These are phyloP conservation scores for Glaciozyma martinii DNA, from an alignment of 768 basidiomycete genomes.

Conservation along the genomic window DNA sequence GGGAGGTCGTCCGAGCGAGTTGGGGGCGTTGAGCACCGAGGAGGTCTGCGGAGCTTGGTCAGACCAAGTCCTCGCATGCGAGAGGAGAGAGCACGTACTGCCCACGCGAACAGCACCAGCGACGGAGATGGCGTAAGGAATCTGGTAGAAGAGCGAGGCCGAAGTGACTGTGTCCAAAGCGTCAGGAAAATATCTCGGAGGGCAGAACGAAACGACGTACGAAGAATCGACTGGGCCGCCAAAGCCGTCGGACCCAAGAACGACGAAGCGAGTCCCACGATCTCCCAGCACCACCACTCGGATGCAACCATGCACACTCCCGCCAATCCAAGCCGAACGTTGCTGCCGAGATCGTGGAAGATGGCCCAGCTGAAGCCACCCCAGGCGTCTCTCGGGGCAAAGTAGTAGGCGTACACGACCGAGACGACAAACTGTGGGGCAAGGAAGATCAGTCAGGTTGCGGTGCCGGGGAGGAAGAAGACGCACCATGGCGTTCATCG, in stretches of 20 bases:
- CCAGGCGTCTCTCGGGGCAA: conserved; percentile 64
- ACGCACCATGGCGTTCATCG: conserved; percentile 69
- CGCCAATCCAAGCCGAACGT: conserved; percentile 68
- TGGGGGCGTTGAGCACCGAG: conserved; percentile 61
- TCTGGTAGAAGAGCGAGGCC: conserved; percentile 51
- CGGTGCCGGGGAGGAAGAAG: conserved; percentile 47
- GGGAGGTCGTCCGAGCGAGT: conserved; percentile 62
- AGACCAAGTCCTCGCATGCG: conserved; percentile 21
- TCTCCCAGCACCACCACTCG: conserved; percentile 98
- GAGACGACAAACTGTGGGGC: conserved; percentile 37
- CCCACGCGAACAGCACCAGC: conserved; percentile 65
- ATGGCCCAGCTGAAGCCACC: conserved; percentile 57
- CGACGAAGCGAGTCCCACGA: conserved; percentile 43
- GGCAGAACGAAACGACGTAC: conserved; percentile 24
- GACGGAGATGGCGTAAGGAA: conserved; percentile 70
- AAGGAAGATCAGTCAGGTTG: conserved; percentile 46
- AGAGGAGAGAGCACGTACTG: conserved; percentile 39
- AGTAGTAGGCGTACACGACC: conserved; percentile 38
- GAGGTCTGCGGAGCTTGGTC: conserved; percentile 51
- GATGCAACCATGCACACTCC: conserved; percentile 70
- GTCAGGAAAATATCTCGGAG: not conserved
- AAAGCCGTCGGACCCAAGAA: conserved; percentile 71
- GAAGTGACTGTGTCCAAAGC: conserved; percentile 7
- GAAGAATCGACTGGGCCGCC: conserved; percentile 79
- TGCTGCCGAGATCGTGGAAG: conserved; percentile 58